Percentiles rank a stretch among this genome's conserved stretches.
These are phyloP conservation scores for Aphanomyces stellatus DNA, from an alignment of 352 stramenopile species.

Conservation along the genomic window DNA sequence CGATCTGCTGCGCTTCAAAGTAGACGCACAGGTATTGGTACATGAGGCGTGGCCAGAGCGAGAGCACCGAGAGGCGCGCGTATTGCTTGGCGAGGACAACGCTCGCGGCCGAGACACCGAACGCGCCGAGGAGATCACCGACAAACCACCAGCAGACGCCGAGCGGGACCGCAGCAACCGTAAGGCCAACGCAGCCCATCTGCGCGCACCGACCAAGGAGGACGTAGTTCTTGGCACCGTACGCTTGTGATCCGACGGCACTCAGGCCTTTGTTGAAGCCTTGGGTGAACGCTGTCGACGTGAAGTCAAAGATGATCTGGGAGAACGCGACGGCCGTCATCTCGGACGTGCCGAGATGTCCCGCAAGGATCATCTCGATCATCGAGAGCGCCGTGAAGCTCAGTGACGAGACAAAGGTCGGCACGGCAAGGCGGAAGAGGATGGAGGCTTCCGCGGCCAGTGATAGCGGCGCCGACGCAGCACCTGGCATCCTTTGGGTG, in stretches of 20 bases:
- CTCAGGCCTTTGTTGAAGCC: constrained; percentile 75
- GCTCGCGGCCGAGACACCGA: constrained; percentile 34
- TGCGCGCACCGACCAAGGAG: constrained; percentile 59
- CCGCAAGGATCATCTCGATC: constrained; percentile 73
- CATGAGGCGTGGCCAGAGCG: constrained; percentile 72
- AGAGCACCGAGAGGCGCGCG: constrained; percentile 52
- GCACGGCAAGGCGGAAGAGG: constrained; percentile 51
- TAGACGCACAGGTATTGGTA: constrained; percentile 69
- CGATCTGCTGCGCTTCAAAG: constrained; percentile 76
- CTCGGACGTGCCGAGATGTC: constrained; percentile 64
- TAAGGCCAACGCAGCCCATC: constrained; percentile 48
- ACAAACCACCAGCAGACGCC: constrained; percentile 69
- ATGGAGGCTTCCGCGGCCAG: too few species aligned
- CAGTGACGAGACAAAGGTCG: constrained; percentile 54
- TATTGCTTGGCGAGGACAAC: constrained; percentile 45
- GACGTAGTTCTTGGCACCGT: constrained; percentile 73
- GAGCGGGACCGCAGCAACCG: constrained; percentile 53
- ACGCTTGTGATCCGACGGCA: constrained; percentile 73
- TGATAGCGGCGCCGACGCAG: too few species aligned
- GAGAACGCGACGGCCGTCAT: constrained; percentile 73
- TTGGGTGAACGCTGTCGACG: constrained; percentile 73
- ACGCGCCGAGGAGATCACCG: constrained; percentile 37
- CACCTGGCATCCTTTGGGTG: too few species aligned
- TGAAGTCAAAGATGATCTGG: constrained; percentile 72
- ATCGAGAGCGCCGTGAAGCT: constrained; percentile 73